phyloP scores from a whole-genome alignment of 139 green algal species.

The Coelastrella sp. region DNA sequence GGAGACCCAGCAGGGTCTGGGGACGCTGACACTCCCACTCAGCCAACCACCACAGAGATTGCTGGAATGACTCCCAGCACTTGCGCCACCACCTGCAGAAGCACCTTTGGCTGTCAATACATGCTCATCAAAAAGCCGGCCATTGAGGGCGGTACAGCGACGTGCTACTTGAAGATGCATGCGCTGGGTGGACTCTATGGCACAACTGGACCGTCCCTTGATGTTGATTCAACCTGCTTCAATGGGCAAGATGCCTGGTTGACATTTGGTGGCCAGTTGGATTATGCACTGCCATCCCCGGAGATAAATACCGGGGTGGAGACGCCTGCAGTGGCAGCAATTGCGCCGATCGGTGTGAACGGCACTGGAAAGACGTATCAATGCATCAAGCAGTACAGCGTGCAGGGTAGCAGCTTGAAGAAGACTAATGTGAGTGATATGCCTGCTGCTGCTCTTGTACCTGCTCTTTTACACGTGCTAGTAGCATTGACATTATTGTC shows the following conservation, averaged over 20 bases:
- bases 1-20: constrained; percentile 30
- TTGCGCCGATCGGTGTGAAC: constrained; percentile 23
- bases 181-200: constrained; percentile 29
- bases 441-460: background rate
- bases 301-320: constrained; percentile 17
- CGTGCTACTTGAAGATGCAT: constrained; percentile 47
- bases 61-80: constrained; percentile 3
- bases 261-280: constrained; percentile 40
- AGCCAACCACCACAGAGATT: constrained; percentile 17
- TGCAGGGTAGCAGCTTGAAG: constrained; percentile 7
- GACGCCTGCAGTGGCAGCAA: background rate
- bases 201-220: background rate
- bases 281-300: constrained; percentile 23
- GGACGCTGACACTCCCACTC: constrained; percentile 12
- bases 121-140: constrained; percentile 29
- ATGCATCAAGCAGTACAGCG: constrained; percentile 38
- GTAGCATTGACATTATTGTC: too few relatives aligned
- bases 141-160: background rate
- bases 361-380: constrained; percentile 19
- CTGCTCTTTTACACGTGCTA: too few relatives aligned
- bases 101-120: constrained; percentile 37
- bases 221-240: constrained; percentile 28
- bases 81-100: constrained; percentile 26
- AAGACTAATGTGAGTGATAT: background rate
- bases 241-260: constrained; percentile 34